Base-by-base conservation (phyloP, 805 yeast species). In the Lipomyces sp. region DNA sequence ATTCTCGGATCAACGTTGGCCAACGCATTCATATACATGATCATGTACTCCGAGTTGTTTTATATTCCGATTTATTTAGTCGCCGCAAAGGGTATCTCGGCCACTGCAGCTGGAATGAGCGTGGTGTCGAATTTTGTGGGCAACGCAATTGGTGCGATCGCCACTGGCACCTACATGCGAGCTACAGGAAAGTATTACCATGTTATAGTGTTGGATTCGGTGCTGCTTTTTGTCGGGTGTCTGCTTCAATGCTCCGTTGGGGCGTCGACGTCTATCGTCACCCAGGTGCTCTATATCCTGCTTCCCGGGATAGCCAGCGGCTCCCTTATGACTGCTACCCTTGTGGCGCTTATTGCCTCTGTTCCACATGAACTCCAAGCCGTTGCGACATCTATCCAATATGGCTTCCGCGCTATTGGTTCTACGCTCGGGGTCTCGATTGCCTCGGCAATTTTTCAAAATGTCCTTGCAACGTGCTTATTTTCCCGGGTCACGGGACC, bases 381-480 rank as follows among this genome's bases (percentile, higher is more conserved):
- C 0, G 84, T 92, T 24, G 88, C 94, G 1, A 92, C 97, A 0
- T 90, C 97, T 0, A 90, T 93, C 66, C 24, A 24, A 24, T 24
- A 24, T 24, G 24, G 24, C 24, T 24, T 24, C 24, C 24, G 24
- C 24, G 24, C 96, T 91, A 87, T 92, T 0, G 96, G 96, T 0
- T 88, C 93, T 15, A 89, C 95, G 0, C 77, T 90, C 58, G 96
- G 96, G 50, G 92, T 91, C 15, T 80, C 93, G 0, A 72, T 87
- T 8, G 87, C 90, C 0, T 83, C 89, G 30, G 87, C 92, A 2
- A 80, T 88, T 35, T 89, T 89, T 79, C 89, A 86, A 73, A 80
- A 80, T 59, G 74, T 80, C 10, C 79, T 88, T 62, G 69, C 71
- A 10, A 35, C 65, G 15, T 66, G 75, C 39, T 75, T 84, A 45